phyloP scores from a whole-genome alignment of 148 eudicot genomes.

The Chenopodium album region DNA sequence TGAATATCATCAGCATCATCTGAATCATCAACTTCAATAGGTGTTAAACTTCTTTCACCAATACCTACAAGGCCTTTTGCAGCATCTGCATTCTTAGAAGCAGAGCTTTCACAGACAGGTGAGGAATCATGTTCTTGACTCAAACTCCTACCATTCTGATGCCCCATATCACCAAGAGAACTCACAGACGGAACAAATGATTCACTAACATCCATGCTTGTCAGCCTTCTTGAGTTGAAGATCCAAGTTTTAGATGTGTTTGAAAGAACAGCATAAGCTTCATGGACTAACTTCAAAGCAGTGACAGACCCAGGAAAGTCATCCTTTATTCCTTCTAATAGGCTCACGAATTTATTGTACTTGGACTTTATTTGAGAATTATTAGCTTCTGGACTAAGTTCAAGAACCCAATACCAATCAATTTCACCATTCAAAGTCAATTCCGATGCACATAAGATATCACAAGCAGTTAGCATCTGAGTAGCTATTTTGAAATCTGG shows the following conservation, averaged over 20 bases:
- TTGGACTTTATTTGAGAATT: conserved; percentile 31
- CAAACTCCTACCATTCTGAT: neutral
- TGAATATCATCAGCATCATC: conserved; percentile 3
- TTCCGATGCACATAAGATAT: conserved; percentile 45
- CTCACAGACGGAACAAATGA: conserved; percentile 13
- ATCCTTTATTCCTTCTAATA: conserved; percentile 44
- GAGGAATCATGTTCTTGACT: conserved; percentile 21
- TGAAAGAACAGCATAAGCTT: conserved; percentile 48
- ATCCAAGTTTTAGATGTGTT: conserved; percentile 34
- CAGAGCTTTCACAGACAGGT: conserved; percentile 13
- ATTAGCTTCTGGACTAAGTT: conserved; percentile 46
- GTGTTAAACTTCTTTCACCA: conserved; percentile 7
- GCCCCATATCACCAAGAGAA: conserved; percentile 14
- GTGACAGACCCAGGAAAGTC: conserved; percentile 45
- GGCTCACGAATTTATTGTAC: conserved; percentile 40
- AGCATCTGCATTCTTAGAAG: neutral
- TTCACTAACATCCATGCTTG: conserved; percentile 38
- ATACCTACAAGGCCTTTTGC: neutral
- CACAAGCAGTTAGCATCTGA: conserved; percentile 47
- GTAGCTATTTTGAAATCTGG: conserved; percentile 33
- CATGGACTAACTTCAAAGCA: conserved; percentile 47
- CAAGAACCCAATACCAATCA: conserved; percentile 65
- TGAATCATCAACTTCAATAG: conserved; percentile 21
- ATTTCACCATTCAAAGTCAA: conserved; percentile 36
- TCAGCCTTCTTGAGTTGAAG: conserved; percentile 47